Evolutionary conservation across 805 yeast species (phyloP).

Genomic region (Alloascoidea hylecoeti): DNA sequence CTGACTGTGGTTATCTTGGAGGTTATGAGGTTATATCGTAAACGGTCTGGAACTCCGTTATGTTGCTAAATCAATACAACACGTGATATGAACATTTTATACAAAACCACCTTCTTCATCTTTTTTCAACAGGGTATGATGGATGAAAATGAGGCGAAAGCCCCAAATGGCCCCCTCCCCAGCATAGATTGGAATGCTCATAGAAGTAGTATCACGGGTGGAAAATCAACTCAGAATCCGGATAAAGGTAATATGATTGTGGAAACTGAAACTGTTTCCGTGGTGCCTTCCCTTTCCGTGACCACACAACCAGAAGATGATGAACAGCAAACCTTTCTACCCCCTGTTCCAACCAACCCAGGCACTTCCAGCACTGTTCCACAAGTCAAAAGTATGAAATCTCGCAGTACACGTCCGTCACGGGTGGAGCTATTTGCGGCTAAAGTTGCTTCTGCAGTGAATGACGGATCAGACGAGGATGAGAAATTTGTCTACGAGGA

Average conservation of each 20-base stretch:
- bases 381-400: not conserved
- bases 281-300: slow-evolving; percentile 24
- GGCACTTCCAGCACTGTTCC: slow-evolving; percentile 4
- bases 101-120: too few species aligned
- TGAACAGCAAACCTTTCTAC: not conserved
- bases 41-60: too few species aligned
- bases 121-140: too few species aligned
- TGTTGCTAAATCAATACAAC: too few species aligned
- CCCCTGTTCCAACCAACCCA: not conserved
- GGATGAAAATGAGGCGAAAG: too few species aligned
- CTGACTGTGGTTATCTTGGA: too few species aligned
- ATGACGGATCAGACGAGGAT: slow-evolving; percentile 80
- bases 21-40: too few species aligned
- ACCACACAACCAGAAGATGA: slow-evolving; percentile 6
- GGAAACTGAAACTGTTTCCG: slow-evolving; percentile 49
- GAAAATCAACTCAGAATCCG: too few species aligned
- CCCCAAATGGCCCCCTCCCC: too few species aligned
- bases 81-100: too few species aligned
- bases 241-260: slow-evolving; percentile 31
- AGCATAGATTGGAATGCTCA: too few species aligned
- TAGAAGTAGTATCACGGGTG: too few species aligned
- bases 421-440: slow-evolving; percentile 89
- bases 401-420: not conserved
- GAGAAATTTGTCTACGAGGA: slow-evolving; percentile 91
- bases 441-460: slow-evolving; percentile 85